These are phyloP conservation scores for Colletotrichum sp. DNA, from an alignment of 2,329 filamentous ascomycete genomes.

Conservation along the genomic window DNA sequence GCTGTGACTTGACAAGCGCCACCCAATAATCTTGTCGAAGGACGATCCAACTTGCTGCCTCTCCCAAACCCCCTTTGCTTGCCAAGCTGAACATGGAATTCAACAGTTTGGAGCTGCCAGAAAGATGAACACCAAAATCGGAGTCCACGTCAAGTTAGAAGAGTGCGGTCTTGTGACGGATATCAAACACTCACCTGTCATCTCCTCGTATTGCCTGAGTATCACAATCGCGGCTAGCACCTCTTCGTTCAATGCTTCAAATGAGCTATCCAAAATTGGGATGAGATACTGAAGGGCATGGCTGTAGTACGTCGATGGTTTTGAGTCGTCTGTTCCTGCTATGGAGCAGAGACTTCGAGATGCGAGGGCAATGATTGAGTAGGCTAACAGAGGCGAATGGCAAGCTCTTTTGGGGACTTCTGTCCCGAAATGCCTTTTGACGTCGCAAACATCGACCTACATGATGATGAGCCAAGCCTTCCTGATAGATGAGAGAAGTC, in stretches of 20 bases:
- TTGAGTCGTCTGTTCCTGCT: constrained; percentile 27
- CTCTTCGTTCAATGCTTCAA: constrained; percentile 38
- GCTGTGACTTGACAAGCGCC: constrained; percentile 43
- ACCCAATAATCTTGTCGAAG: constrained; percentile 54
- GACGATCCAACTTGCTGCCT: constrained; percentile 51
- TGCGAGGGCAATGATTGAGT: constrained; percentile 30
- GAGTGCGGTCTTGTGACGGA: fast-evolving
- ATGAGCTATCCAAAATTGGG: constrained; percentile 36
- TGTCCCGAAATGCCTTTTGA: constrained; percentile 41
- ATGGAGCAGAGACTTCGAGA: constrained; percentile 25
- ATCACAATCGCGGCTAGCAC: constrained; percentile 43
- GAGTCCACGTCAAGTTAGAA: constrained; percentile 20
- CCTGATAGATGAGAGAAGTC: too few relatives aligned
- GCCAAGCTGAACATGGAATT: constrained; percentile 30
- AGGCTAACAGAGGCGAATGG: constrained; percentile 40
- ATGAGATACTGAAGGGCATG: constrained; percentile 44
- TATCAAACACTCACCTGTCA: constrained; percentile 30
- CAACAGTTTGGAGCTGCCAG: constrained; percentile 28
- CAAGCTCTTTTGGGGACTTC: constrained; percentile 44
- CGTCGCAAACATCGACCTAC: constrained; percentile 47
- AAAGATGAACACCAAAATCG: constrained; percentile 30
- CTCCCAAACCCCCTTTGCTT: constrained; percentile 38
- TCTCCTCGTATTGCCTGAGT: constrained; percentile 43
- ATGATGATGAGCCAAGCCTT: neutral
- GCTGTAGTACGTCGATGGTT: constrained; percentile 43